Evolutionary conservation across 2,329 filamentous ascomycete species (phyloP), one percentile per base, ranked within the genome.

Genomic region (Hypomyces rosellus): DNA sequence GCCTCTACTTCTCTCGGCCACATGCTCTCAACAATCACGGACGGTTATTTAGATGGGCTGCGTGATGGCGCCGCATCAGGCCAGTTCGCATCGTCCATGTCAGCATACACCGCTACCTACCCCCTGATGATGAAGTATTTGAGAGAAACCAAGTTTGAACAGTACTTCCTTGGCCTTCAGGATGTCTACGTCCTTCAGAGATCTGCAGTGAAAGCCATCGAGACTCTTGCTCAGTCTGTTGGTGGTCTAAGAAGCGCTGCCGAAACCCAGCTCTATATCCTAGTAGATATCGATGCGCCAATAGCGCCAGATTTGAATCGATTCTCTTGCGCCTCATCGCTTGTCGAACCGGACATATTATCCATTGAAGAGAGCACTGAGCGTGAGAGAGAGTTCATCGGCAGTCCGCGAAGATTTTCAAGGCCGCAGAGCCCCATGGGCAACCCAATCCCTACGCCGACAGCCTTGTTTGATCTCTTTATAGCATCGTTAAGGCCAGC

Each of bases 241-340:
- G 89, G 91, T 66, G 90, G 89, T 5, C 72, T 96, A 59, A 80
- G 88, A 57, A 95, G 89, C 72, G 89, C 91, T 37, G 89, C 89
- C 30, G 81, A 85, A 51, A 89, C 90, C 25, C 90, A 96, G 63
- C 93, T 95, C 63, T 80, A 85, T 15, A 76, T 96, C 37, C 74
- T 95, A 33, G 82, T 82, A 50, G 85, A 90, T 62, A 73, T 69
- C 18, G 44, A 50, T 18, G 33, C 48, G 1, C 41, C 41, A n/a
- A n/a, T 16, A 48, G 40, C 8, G 39, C 43, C 11, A 34, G 46
- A 4, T 22, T 46, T 41, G 16, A 49, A 37, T 12, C 51, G 46
- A 20, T 52, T 44, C 14, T 16, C 45, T 0, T 49, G 46, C 25
- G 46, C 18, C 13, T 49, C 51, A 5, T 52, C 51, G 2, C 33